phyloP scores from a whole-genome alignment of 164 flowering plant species.

The Berberis vulgaris region DNA sequence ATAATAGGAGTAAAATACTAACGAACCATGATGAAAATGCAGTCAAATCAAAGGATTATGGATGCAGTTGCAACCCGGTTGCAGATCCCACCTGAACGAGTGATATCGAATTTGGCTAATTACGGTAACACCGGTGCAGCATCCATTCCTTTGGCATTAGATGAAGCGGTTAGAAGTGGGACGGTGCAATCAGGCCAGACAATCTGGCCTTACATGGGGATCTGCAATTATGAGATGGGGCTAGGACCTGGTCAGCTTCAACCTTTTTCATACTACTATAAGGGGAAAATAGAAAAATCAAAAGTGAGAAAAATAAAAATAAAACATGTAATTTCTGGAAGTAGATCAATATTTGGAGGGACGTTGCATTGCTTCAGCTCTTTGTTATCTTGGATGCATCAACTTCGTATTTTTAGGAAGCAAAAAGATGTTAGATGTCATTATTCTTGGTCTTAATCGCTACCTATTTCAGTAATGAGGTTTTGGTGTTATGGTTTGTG shows the following conservation, averaged over 20 bases:
- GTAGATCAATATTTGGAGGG: no score
- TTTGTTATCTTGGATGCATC: no score
- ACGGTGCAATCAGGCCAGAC: slow-evolving; percentile 70
- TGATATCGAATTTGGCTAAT: slow-evolving; percentile 77
- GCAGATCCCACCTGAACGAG: slow-evolving; percentile 54
- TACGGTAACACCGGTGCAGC: slow-evolving; percentile 98
- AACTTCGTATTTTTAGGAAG: no score
- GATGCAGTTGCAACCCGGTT: slow-evolving; percentile 77
- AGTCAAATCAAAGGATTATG: slow-evolving; percentile 94
- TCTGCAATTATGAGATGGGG: slow-evolving; percentile 87
- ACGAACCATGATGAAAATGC: slow-evolving; percentile 18
- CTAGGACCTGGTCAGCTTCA: slow-evolving; percentile 12
- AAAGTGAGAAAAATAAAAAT: no score
- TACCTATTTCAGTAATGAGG: no score
- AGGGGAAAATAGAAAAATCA: no score
- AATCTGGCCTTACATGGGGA: slow-evolving; percentile 93
- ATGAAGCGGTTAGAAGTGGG: slow-evolving; percentile 83
- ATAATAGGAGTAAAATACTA: neutral
- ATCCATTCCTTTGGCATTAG: slow-evolving; percentile 89
- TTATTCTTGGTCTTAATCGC: no score
- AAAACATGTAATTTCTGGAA: no score
- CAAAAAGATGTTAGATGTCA: no score
- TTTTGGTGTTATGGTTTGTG: no score
- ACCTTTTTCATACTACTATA: no score
- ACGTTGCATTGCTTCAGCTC: no score